These are phyloP conservation scores for Trichosporon sp. DNA, from an alignment of 1,284 basidiomycete genomes.

Conservation along the genomic window DNA sequence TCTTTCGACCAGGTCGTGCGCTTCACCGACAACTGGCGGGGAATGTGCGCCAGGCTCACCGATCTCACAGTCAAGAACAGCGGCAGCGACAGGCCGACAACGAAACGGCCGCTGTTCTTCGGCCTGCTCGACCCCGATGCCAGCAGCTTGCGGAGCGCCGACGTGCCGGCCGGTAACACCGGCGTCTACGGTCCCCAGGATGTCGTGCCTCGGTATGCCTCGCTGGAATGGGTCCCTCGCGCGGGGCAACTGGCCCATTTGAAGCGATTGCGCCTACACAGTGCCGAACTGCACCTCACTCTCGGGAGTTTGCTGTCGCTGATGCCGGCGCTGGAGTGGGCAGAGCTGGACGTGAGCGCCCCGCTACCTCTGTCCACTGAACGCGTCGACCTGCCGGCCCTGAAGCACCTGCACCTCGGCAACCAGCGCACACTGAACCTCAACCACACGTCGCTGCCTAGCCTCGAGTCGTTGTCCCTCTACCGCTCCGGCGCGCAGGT, in stretches of 20 bases:
- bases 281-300: neutral
- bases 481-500: neutral
- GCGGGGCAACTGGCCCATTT: neutral
- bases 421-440: neutral
- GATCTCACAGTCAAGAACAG: neutral
- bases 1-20: neutral
- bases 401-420: conserved; percentile 15
- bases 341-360: neutral
- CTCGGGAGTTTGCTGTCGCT: neutral
- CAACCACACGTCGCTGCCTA: neutral
- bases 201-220: neutral
- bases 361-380: neutral
- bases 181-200: neutral
- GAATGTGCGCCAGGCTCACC: neutral
- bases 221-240: neutral
- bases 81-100: neutral
- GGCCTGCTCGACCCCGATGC: conserved; percentile 6
- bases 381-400: conserved; percentile 17
- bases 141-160: neutral
- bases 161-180: neutral
- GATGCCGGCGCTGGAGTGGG: neutral
- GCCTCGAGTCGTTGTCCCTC: neutral
- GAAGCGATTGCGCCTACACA: neutral
- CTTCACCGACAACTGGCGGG: neutral
- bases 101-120: neutral